Evolutionary conservation across 495 filamentous ascomycete genomes (phyloP), one percentile per base, ranked within the genome.

Genomic region (Rhypophila decipiens): DNA sequence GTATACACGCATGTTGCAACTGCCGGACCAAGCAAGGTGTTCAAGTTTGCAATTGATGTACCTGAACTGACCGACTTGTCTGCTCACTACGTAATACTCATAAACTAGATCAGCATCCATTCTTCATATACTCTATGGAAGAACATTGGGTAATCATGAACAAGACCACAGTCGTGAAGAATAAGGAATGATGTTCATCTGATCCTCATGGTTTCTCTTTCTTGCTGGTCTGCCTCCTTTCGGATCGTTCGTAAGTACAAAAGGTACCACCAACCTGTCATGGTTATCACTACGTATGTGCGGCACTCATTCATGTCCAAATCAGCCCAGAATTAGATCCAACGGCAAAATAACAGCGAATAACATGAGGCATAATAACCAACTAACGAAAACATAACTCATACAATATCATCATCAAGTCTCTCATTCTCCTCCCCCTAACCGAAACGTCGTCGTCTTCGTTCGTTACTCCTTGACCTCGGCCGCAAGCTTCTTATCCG

Each of bases 401-500:
- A n/a, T n/a, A n/a, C n/a, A n/a, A n/a, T n/a, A n/a, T n/a, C n/a
- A n/a, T n/a, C n/a, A n/a, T n/a, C n/a, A n/a, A n/a, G n/a, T n/a
- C n/a, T n/a, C n/a, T n/a, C n/a, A n/a, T n/a, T n/a, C n/a, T n/a
- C n/a, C n/a, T n/a, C n/a, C n/a, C n/a, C n/a, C n/a, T n/a, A n/a
- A n/a, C n/a, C n/a, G n/a, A n/a, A n/a, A n/a, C n/a, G n/a, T n/a
- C n/a, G n/a, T n/a, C n/a, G n/a, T n/a, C n/a, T 39, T 19, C n/a
- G 9, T 7, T 39, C 18, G 9, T n/a, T 39, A 46, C 33, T 48
- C 46, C 9, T 27, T 37, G 13, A 8, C 22, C 10, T 22, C 10
- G 19, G 52, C 17, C 9, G 42, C 55, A 31, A 43, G 33, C 46
- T 42, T 43, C 5, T 45, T 42, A 39, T 66, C 68, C 52, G 58